Base-by-base conservation (phyloP, 2,329 filamentous ascomycete genomes). In the Bipolaris gigantea region DNA sequence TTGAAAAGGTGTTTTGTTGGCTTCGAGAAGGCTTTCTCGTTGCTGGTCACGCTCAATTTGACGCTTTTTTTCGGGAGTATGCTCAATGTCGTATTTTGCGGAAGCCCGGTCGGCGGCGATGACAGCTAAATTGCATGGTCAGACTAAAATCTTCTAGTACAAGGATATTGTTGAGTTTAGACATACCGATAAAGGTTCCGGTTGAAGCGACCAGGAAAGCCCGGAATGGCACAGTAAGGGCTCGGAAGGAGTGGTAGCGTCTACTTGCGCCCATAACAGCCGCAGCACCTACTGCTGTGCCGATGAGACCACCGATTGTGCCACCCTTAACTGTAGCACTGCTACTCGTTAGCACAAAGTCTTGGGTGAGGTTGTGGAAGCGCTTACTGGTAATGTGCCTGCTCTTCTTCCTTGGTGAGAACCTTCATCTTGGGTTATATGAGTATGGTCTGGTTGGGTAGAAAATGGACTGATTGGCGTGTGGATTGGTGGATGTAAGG, bases 391-490 rank as follows among this genome's bases (percentile, higher is more conserved):
- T 95, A 96, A 83, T 97, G 92, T 49, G 84, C 89, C 56, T 81
- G 75, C 79, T 97, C 92, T 79, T 97, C 90, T 84, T 97, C 91
- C 75, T 93, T 91, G 67, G 89, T 95, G 73, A 97, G 83, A 72
- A 97, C 81, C 88, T 97, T 97, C 94, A 97, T 99, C 1, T 53
- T 66, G 61, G 19, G 21, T 50, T 42, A 34, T 38, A 30, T 49
- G 21, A 27, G n/a, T 34, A 15, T 41, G 57, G 21, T 34, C 23
- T n/a, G 35, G 50, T n/a, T 21, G 52, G 36, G 48, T 23, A 39
- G 30, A 34, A 39, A 34, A 34, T 32, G n/a, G 25, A 32, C 3
- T 30, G 18, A 23, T 39, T 33, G 41, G 30, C 7, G 23, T 30
- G 32, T 34, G 18, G 6, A 10, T 4, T 21, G 13, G 25, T 52